Evolutionary conservation across 2,329 filamentous ascomycete species (phyloP), one percentile per base, ranked within the genome.

Genomic region (Trichophyton mentagrophytes): DNA sequence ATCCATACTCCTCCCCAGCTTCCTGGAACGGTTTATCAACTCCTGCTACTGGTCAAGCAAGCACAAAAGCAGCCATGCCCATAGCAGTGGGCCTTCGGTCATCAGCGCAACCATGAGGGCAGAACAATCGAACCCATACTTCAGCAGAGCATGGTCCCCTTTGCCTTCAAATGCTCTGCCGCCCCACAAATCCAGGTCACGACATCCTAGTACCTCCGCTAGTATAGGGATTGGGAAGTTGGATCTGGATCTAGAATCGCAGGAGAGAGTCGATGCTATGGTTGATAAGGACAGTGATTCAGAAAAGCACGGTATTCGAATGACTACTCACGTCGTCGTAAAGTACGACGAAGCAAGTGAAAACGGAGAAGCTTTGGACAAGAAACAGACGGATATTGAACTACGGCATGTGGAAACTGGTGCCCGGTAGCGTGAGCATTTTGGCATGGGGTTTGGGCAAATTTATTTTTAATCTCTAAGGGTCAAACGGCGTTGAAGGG

Each of bases 1-100:
- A 2, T 42, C 61, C 11, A 42, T 63, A n/a, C 22, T 61, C 20
- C 64, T 62, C 42, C 63, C 64, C 22, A 53, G 22, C 22, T 30
- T 53, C 8, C 49, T 53, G 11, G 22, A 53, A 17, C 22, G 49
- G 2, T 33, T 53, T 25, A 17, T 53, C 22, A 27, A 53, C 3
- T n/a, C 22, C 22, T 25, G 49, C 22, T 53, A 30, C 30, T 53
- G 49, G 49, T 15, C 49, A n/a, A 13, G 49, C 22, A 53, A 53
- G 44, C 9, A 47, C 44, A 47, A 47, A 3, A 47, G 44, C 20
- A 20, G 44, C 17, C 44, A 20, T 11, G 20, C n/a, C 9, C 44
- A 47, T 11, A 25, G 44, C 20, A 47, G 44, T 2, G 20, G 20
- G 20, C 44, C 44, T 11, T 47, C 44, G 44, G 22, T 47, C n/a